Evolutionary conservation across 306 rosid species (phyloP).

Genomic region (Luffa aegyptiaca): DNA sequence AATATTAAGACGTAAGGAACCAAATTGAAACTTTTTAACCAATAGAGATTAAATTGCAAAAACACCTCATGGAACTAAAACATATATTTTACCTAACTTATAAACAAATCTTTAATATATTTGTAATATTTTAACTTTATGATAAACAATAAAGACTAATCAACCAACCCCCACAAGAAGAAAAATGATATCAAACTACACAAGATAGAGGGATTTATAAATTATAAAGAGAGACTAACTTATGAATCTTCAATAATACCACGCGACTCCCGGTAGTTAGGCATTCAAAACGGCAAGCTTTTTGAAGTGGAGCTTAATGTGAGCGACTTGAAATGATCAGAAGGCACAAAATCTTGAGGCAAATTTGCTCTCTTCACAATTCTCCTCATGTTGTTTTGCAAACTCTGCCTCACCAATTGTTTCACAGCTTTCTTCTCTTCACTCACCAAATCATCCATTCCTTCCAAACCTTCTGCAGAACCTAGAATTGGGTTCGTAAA

Average conservation of each 20-base stretch:
- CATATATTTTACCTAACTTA: neutral
- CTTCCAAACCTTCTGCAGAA: conserved; percentile 35
- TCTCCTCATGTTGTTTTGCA: conserved; percentile 86
- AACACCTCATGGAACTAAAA: neutral
- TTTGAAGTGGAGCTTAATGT: conserved; percentile 74
- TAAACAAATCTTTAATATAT: neutral
- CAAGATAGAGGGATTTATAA: neutral
- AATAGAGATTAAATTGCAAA: neutral
- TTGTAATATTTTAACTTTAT: neutral
- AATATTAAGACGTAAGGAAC: no score
- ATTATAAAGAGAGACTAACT: conserved; percentile 1
- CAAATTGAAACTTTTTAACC: neutral
- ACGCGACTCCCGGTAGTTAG: neutral
- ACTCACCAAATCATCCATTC: conserved; percentile 57
- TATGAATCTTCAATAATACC: neutral
- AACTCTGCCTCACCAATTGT: conserved; percentile 82
- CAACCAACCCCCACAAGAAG: neutral
- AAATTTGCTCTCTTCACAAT: conserved; percentile 89
- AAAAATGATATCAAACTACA: neutral
- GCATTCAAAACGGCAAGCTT: conserved; percentile 78
- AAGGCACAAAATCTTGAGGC: conserved; percentile 79
- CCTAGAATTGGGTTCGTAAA: conserved; percentile 29
- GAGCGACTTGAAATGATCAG: conserved; percentile 59
- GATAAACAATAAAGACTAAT: neutral
- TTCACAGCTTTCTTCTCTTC: conserved; percentile 94